These are phyloP conservation scores for Wickerhamomyces ciferrii DNA, from an alignment of 805 yeast species.

Conservation along the genomic window DNA sequence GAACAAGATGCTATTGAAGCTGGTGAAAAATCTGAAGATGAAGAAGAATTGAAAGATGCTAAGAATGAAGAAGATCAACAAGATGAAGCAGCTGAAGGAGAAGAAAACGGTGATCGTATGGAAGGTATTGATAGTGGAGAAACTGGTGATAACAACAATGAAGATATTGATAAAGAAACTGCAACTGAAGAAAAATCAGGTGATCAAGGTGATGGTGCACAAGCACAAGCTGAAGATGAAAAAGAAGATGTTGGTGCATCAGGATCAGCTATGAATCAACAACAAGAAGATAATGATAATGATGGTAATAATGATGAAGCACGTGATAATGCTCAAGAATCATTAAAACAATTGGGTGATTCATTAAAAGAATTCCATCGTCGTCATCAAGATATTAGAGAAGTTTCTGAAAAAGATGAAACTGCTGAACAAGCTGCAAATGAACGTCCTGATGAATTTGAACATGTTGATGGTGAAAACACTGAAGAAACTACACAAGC, in stretches of 20 bases:
- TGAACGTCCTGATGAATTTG: slow-evolving; percentile 79
- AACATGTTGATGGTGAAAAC: slow-evolving; percentile 76
- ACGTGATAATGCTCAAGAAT: slow-evolving; percentile 65
- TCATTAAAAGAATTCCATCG: slow-evolving; percentile 87
- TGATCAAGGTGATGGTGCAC: slow-evolving; percentile 58
- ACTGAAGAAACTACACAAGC: slow-evolving; percentile 85
- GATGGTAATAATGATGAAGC: slow-evolving; percentile 44
- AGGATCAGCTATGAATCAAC: slow-evolving; percentile 44
- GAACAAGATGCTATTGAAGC: slow-evolving; percentile 28
- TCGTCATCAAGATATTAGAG: slow-evolving; percentile 82
- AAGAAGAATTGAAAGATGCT: slow-evolving; percentile 24
- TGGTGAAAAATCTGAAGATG: slow-evolving; percentile 27
- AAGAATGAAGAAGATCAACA: slow-evolving; percentile 28
- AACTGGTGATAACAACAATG: slow-evolving; percentile 32
- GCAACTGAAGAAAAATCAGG: slow-evolving; percentile 58
- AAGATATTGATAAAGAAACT: slow-evolving; percentile 49
- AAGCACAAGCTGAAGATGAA: slow-evolving; percentile 48
- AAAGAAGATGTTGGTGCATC: slow-evolving; percentile 65
- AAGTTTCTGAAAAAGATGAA: slow-evolving; percentile 49
- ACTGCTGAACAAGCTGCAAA: slow-evolving; percentile 46
- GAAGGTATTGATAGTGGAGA: slow-evolving; percentile 56
- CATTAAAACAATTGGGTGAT: slow-evolving; percentile 87
- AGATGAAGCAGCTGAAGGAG: slow-evolving; percentile 36
- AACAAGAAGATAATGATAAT: slow-evolving; percentile 36
- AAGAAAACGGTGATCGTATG: slow-evolving; percentile 34